These are phyloP conservation scores for Phytophthora pinifolia DNA, from an alignment of 352 stramenopile species.

Conservation along the genomic window DNA sequence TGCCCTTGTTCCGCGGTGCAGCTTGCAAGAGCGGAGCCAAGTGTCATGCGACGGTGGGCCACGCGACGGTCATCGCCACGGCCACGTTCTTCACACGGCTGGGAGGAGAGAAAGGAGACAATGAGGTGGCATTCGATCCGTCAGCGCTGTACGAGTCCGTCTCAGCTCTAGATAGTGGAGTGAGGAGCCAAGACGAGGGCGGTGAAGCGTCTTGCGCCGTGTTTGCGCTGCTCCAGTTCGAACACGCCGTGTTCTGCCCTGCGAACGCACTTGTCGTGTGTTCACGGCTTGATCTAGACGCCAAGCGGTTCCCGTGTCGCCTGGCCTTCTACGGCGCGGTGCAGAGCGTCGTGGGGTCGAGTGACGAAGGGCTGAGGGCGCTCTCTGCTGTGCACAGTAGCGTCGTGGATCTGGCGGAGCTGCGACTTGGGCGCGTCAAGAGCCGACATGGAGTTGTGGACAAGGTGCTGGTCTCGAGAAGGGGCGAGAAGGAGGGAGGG, in stretches of 20 bases:
- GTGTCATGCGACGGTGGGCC: slow-evolving; percentile 73
- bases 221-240: slow-evolving; percentile 71
- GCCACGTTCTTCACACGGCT: slow-evolving; percentile 62
- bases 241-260: slow-evolving; percentile 61
- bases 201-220: slow-evolving; percentile 21
- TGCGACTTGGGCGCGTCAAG: slow-evolving; percentile 70
- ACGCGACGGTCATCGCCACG: slow-evolving; percentile 70
- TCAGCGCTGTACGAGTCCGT: slow-evolving; percentile 51
- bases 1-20: slow-evolving; percentile 55
- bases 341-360: slow-evolving; percentile 35
- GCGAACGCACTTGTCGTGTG: slow-evolving; percentile 60
- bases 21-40: slow-evolving; percentile 65
- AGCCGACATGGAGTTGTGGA: slow-evolving; percentile 61
- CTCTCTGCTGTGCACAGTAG: slow-evolving; percentile 12
- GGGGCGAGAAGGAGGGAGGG: slow-evolving; percentile 2
- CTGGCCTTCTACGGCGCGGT: slow-evolving; percentile 73
- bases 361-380: slow-evolving; percentile 11
- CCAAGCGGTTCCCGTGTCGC: slow-evolving; percentile 61
- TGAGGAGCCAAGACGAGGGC: neutral
- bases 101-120: neutral
- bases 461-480: slow-evolving; percentile 33
- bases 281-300: slow-evolving; percentile 70
- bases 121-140: slow-evolving; percentile 35
- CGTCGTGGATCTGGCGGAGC: slow-evolving; percentile 25
- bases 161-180: slow-evolving; percentile 25